Evolutionary conservation across 192 early-diverging fungal genomes (phyloP), one percentile per base, ranked within the genome.

Genomic region (Coemansia javaensis): DNA sequence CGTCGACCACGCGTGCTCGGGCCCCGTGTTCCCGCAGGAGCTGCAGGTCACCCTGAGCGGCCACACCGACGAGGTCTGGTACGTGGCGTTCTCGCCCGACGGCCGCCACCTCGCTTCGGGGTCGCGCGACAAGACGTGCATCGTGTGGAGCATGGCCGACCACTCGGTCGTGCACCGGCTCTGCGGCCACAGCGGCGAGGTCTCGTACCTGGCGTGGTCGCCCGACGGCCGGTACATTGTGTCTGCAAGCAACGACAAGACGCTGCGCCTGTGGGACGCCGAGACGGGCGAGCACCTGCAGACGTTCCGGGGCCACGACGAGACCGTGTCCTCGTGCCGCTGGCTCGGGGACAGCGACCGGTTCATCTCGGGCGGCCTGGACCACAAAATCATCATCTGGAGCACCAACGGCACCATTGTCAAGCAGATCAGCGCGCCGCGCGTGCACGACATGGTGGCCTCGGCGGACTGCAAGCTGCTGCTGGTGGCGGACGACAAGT

Each of bases 51-150:
- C 55, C 27, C 64, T 86, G 24, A 82, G 75, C 38, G 85, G 82
- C 12, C 96, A 98, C 73, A 59, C 62, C 0, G 90, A 97, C 64
- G 94, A 98, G 72, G 94, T 98, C 7, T 98, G 96, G 97, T 90
- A 88, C 53, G 74, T 98, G 42, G 78, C 84, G 4, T 99, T 96
- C 59, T 97, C 93, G 7, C 86, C 89, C 31, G 77, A 90, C 56
- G 94, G 93, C 35, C 73, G 64, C 47, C 87, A 83, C 54, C 72
- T 99, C 21, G 97, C 91, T 13, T 98, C 97, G 2, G 89, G 86
- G 13, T 95, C 94, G 23, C 84, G 81, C 47, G 97, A 99, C 74
- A 79, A 79, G 17, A 86, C 83, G 3, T 82, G 84, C 44, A 92
- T 90, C 27, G 84, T 99, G 39, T 99, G 97, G 97, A 81, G 81